A percentile compares a stretch with the other conserved stretches of the same genome.
Evolutionary conservation across 2,329 filamentous ascomycete species (phyloP).

Genomic region (Botrytis fragariae): DNA sequence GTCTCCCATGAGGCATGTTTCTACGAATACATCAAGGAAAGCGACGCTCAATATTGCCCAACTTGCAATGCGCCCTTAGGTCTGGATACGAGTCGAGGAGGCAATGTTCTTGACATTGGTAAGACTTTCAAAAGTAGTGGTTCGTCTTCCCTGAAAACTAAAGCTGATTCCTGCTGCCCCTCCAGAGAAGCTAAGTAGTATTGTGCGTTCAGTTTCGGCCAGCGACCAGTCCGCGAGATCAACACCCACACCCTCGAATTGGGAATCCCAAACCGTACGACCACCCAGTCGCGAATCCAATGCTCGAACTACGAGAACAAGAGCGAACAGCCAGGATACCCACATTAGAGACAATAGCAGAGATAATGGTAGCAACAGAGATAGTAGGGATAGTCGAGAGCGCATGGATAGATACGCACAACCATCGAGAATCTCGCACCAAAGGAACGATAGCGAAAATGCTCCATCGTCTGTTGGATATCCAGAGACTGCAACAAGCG

Average conservation of each 20-base stretch:
- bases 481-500: constrained; percentile 69
- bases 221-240: constrained; percentile 49
- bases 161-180: constrained; percentile 26
- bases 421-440: constrained; percentile 47
- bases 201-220: constrained; percentile 78
- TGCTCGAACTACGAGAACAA: constrained; percentile 29
- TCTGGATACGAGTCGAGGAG: constrained; percentile 85
- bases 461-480: constrained; percentile 75
- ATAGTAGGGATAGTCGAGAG: constrained; percentile 49
- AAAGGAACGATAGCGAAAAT: constrained; percentile 76
- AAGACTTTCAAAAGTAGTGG: constrained; percentile 38
- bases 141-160: constrained; percentile 34
- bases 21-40: constrained; percentile 95
- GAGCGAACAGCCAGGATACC: constrained; percentile 33
- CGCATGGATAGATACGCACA: constrained; percentile 44
- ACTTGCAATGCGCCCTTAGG: constrained; percentile 89
- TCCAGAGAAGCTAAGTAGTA: constrained; percentile 88
- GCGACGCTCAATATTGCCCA: constrained; percentile 91
- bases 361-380: constrained; percentile 34
- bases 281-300: constrained; percentile 49
- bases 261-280: constrained; percentile 62
- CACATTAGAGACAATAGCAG: constrained; percentile 41
- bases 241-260: constrained; percentile 58
- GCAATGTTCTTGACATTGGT: constrained; percentile 92
- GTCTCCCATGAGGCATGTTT: constrained; percentile 98